Base-by-base conservation (phyloP, 1,284 basidiomycete genomes). In the Trichosporon faecale region DNA sequence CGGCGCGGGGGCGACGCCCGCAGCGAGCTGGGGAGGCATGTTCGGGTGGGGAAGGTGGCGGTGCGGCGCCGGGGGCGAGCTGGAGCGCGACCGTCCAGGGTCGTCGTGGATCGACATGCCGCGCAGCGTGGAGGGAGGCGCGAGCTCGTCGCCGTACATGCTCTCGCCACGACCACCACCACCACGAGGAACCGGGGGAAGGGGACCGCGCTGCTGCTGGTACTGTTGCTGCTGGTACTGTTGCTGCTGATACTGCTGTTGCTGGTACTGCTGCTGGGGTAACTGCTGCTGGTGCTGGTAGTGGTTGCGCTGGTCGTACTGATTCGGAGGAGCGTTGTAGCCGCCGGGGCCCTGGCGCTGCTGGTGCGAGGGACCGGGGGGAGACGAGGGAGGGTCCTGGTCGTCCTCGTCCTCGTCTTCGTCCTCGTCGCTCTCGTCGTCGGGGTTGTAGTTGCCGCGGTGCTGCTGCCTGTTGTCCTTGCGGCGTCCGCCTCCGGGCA, bases 381-480 rank as follows among this genome's bases (percentile, higher is more conserved):
- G 40, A 63, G 66, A 44, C 23, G 64, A 61, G 57, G 57, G 55
- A 31, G 57, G 57, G 63, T 64, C 63, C 21, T 78, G 73, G 2
- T 75, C 78, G 18, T 91, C 91, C 0, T 90, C 89, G 0, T 90
- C 89, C 0, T 88, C 88, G 6, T 91, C 88, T 12, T 92, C 91
- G 4, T 92, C 91, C 12, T 92, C 91, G 2, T 91, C 90, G 68
- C 70, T 60, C 35, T 66, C 72, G 29, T 73, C 72, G 60, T 68
- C 69, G 33, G 52, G 35, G 31, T 61, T 33, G 63, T 67, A 57
- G 60, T 67, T 66, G 3, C 68, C 65, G 44, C 64, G 40, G 46
- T 25, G 21, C 64, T 49, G 60, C 21, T 49, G 60, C 21, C 44
- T 18, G 49, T 49, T 65, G 40, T 63, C 65, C 49, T 68, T 68